Conservation (phyloP, 2,329 filamentous ascomycete genomes). For the Colletotrichum shisoi region DNA sequence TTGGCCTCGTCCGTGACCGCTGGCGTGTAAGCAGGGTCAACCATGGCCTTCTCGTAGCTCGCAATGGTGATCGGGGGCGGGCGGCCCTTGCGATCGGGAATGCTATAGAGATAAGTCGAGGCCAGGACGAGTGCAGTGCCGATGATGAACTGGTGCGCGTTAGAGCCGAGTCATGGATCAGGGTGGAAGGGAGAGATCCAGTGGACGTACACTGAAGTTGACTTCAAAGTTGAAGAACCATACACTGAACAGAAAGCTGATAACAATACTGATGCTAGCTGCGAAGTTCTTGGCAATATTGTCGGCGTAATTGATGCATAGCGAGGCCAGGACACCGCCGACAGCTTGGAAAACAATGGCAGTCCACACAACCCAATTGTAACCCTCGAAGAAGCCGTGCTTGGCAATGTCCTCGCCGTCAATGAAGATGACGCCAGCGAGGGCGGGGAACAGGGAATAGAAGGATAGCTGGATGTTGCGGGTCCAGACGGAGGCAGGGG, state of each 20-base stretch:
- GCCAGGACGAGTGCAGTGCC: slow-evolving; percentile 81
- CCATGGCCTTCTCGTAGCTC: slow-evolving; percentile 77
- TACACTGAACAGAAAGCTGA: slow-evolving; percentile 85
- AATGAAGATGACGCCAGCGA: slow-evolving; percentile 84
- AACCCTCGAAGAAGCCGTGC: slow-evolving; percentile 92
- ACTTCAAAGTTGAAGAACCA: slow-evolving; percentile 84
- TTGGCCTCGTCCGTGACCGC: slow-evolving; percentile 47
- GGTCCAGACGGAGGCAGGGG: slow-evolving; percentile 78
- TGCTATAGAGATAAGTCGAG: slow-evolving; percentile 86
- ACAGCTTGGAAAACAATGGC: slow-evolving; percentile 83
- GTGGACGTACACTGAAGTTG: slow-evolving; percentile 71
- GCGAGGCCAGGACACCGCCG: slow-evolving; percentile 78
- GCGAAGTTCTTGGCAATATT: slow-evolving; percentile 95
- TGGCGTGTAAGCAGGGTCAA: slow-evolving; percentile 58
- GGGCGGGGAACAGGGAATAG: slow-evolving; percentile 88
- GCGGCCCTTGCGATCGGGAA: slow-evolving; percentile 67
- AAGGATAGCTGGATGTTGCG: slow-evolving; percentile 94
- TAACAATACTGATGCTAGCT: slow-evolving; percentile 87
- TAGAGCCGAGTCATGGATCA: slow-evolving; percentile 15
- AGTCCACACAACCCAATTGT: slow-evolving; percentile 90
- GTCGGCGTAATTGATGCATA: slow-evolving; percentile 83
- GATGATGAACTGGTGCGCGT: slow-evolving; percentile 71
- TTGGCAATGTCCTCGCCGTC: slow-evolving; percentile 84
- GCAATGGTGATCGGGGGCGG: slow-evolving; percentile 74
- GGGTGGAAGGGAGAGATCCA: slow-evolving; percentile 8